phyloP scores from a whole-genome alignment of 345 rosid genomes.

The Gossypium arboreum region DNA sequence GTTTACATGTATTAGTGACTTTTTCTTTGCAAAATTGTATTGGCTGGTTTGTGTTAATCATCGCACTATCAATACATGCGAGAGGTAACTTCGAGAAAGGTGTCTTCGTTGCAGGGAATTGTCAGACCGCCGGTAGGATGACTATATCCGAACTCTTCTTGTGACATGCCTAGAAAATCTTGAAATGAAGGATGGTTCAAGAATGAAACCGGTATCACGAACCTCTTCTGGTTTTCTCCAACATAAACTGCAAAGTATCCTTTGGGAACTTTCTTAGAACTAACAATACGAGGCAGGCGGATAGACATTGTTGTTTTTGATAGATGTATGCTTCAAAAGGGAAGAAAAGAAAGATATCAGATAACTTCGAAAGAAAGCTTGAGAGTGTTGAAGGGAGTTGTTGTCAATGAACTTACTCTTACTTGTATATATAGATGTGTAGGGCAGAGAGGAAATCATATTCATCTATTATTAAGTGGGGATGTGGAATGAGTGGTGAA shows the following conservation, averaged over 20 bases:
- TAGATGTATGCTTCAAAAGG: background rate
- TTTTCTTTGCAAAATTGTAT: no score
- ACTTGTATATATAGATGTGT: background rate
- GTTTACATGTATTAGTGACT: no score
- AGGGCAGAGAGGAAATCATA: background rate
- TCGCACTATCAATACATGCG: background rate
- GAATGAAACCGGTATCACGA: conserved; percentile 17
- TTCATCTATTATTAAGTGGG: no score
- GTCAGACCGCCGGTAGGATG: no score
- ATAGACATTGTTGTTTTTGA: conserved; percentile 1
- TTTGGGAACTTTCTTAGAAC: conserved; percentile 30
- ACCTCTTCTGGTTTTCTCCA: background rate
- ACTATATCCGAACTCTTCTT: no score
- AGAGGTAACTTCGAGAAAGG: no score
- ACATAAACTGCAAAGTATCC: conserved; percentile 15
- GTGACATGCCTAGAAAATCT: background rate
- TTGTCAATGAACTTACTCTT: background rate
- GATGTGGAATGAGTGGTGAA: background rate
- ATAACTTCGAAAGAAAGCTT: background rate
- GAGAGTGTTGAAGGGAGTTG: background rate
- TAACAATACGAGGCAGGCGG: conserved; percentile 9
- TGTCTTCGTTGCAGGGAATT: no score
- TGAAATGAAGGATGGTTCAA: no score
- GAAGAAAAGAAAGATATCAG: background rate
- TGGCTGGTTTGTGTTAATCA: conserved; percentile 12